These are phyloP conservation scores for Phytophthora brassicae DNA, from an alignment of 352 stramenopile genomes.

Conservation along the genomic window DNA sequence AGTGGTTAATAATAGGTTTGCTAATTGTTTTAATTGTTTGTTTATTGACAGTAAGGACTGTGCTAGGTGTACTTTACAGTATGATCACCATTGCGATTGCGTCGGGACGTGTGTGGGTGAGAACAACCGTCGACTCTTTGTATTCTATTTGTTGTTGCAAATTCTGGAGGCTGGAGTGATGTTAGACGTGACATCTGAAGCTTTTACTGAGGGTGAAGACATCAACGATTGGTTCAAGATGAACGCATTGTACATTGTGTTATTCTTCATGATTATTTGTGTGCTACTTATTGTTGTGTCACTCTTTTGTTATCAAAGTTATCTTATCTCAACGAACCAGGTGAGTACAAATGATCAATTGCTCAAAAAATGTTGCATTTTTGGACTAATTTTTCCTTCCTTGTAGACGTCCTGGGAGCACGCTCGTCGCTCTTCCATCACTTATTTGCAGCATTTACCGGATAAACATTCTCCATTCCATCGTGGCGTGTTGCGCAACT, in stretches of 20 bases:
- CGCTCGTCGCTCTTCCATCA: slow-evolving; percentile 64
- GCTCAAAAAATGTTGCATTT: neutral
- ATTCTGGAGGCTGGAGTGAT: slow-evolving; percentile 48
- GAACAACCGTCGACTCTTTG: slow-evolving; percentile 66
- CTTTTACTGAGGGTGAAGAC: slow-evolving; percentile 53
- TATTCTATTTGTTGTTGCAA: slow-evolving; percentile 67
- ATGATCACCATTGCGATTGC: slow-evolving; percentile 85
- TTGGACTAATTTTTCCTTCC: slow-evolving; percentile 6
- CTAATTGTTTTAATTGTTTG: slow-evolving; percentile 7
- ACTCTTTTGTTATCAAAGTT: slow-evolving; percentile 70
- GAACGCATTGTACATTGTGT: slow-evolving; percentile 67
- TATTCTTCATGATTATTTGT: slow-evolving; percentile 62
- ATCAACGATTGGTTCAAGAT: slow-evolving; percentile 75
- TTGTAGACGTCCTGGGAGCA: slow-evolving; percentile 80
- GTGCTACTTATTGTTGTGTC: slow-evolving; percentile 58
- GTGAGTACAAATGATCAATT: slow-evolving; percentile 7
- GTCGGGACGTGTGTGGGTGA: slow-evolving; percentile 75
- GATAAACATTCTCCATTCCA: slow-evolving; percentile 68
- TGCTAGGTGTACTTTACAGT: slow-evolving; percentile 68
- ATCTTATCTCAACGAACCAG: slow-evolving; percentile 70
- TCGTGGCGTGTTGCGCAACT: slow-evolving; percentile 60
- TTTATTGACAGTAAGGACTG: slow-evolving; percentile 62
- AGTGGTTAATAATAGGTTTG: too few species aligned
- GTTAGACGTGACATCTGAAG: slow-evolving; percentile 51
- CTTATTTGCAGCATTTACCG: slow-evolving; percentile 65